These are phyloP conservation scores for Cercophora sp. DNA, from an alignment of 495 filamentous ascomycete species.

Conservation along the genomic window DNA sequence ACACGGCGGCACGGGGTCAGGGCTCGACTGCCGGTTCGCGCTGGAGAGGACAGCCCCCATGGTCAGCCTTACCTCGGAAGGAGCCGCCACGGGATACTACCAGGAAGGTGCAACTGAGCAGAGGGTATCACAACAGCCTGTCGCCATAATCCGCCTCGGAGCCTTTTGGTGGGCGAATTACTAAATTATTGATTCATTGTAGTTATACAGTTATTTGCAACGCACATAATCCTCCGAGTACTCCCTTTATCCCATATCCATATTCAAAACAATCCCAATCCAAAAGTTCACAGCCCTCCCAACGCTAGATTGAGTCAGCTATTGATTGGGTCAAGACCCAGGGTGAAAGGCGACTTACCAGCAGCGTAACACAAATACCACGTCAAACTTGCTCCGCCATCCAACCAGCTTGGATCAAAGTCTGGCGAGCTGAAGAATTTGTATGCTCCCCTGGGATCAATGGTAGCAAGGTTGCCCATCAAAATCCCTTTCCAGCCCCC, in stretches of 20 bases:
- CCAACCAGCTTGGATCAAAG: constrained; percentile 72
- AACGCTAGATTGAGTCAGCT: background rate
- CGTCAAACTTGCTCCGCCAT: constrained; percentile 79
- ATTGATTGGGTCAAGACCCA: background rate
- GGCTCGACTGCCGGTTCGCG: too few relatives aligned
- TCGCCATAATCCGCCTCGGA: too few relatives aligned
- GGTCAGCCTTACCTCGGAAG: too few relatives aligned
- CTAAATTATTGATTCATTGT: too few relatives aligned
- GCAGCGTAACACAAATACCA: constrained; percentile 88
- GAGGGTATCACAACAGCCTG: too few relatives aligned
- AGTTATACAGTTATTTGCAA: too few relatives aligned
- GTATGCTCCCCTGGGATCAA: constrained; percentile 67
- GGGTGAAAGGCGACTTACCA: constrained; percentile 29
- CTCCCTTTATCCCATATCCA: background rate
- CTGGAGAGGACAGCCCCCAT: too few relatives aligned
- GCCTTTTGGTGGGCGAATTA: too few relatives aligned
- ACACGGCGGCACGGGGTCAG: too few relatives aligned
- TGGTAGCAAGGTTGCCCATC: constrained; percentile 74
- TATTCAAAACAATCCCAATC: background rate
- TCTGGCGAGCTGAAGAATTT: constrained; percentile 63
- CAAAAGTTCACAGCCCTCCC: background rate
- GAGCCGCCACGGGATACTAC: too few relatives aligned
- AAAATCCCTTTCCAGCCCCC: constrained; percentile 87
- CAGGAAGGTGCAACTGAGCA: too few relatives aligned
- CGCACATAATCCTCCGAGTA: too few relatives aligned